These are phyloP conservation scores for Kuraishia borneana DNA, from an alignment of 805 yeast genomes.

Conservation along the genomic window DNA sequence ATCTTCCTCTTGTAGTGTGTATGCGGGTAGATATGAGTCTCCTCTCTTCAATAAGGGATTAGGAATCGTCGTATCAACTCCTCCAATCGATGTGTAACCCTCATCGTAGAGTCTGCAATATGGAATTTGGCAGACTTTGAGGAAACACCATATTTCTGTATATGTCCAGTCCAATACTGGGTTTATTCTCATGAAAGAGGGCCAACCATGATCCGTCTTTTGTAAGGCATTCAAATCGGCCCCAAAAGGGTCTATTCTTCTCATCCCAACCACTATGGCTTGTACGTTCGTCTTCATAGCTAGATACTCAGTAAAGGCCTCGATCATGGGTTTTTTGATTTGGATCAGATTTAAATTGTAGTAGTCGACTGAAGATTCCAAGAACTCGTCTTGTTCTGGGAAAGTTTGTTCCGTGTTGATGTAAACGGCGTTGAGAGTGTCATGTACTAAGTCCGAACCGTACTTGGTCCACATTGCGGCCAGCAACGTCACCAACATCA, in stretches of 20 bases:
- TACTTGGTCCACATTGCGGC: constrained; percentile 30
- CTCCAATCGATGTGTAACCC: constrained; percentile 91
- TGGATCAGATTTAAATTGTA: constrained; percentile 44
- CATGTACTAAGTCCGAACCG: constrained; percentile 7
- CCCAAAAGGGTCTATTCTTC: constrained; percentile 84
- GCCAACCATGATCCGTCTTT: constrained; percentile 86
- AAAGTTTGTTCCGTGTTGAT: constrained; percentile 70
- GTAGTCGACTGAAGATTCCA: constrained; percentile 35
- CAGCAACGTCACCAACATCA: constrained; percentile 66
- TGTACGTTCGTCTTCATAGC: constrained; percentile 37
- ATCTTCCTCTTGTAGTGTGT: constrained; percentile 45
- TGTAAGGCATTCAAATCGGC: constrained; percentile 46
- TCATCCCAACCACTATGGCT: constrained; percentile 78
- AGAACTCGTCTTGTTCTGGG: constrained; percentile 56
- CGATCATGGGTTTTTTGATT: constrained; percentile 38
- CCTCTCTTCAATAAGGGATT: constrained; percentile 46
- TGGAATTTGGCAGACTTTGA: constrained; percentile 41
- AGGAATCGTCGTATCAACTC: constrained; percentile 52
- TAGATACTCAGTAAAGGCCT: constrained; percentile 61
- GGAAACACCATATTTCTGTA: constrained; percentile 76
- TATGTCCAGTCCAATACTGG: constrained; percentile 88
- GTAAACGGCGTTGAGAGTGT: constrained; percentile 48
- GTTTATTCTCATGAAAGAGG: constrained; percentile 69
- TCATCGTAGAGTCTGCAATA: constrained; percentile 70
- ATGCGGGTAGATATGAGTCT: constrained; percentile 37